Percentiles rank a stretch among this genome's conserved stretches.
These are phyloP conservation scores for Ascochyta koolunga DNA, from an alignment of 2,329 filamentous ascomycete genomes.

Conservation along the genomic window DNA sequence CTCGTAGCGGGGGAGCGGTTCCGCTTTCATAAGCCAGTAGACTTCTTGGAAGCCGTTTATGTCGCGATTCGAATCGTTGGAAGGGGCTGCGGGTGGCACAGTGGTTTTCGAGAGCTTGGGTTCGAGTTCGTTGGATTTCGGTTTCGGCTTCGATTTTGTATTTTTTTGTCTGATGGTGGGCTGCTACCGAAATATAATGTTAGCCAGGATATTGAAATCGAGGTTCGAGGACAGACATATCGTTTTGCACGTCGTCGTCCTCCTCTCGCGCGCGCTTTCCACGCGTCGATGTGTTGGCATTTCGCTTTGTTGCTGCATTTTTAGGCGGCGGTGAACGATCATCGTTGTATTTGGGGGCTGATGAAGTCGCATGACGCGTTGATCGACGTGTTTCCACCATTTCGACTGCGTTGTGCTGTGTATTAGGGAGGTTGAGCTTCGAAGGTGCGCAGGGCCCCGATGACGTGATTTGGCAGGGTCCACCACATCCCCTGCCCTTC, in stretches of 20 bases:
- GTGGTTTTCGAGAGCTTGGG: constrained; percentile 15
- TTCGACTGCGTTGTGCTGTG: not conserved
- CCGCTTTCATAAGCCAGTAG: constrained; percentile 60
- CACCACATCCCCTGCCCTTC: too few species aligned
- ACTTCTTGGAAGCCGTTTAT: constrained; percentile 35
- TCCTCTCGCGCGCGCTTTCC: constrained; percentile 36
- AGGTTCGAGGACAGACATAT: not conserved
- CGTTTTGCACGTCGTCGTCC: constrained; percentile 8
- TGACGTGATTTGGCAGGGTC: constrained; percentile 7
- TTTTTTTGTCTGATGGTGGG: constrained; percentile 31
- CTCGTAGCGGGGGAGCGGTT: constrained; percentile 85
- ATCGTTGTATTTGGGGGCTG: constrained; percentile 30
- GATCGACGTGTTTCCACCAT: constrained; percentile 42
- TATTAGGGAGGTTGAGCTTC: not conserved
- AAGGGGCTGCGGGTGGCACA: constrained; percentile 18
- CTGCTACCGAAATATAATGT: constrained; percentile 2
- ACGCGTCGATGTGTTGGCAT: constrained; percentile 32
- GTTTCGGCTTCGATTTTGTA: constrained; percentile 13
- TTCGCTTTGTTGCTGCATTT: constrained; percentile 24
- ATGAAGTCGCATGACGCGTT: constrained; percentile 31
- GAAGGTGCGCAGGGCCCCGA: not conserved
- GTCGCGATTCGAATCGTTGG: constrained; percentile 35
- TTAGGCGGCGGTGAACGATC: constrained; percentile 22
- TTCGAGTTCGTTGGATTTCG: constrained; percentile 1
- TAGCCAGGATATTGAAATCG: not conserved